Evolutionary conservation across 331 rosid species (phyloP).

Genomic region (Acacia concinna): DNA sequence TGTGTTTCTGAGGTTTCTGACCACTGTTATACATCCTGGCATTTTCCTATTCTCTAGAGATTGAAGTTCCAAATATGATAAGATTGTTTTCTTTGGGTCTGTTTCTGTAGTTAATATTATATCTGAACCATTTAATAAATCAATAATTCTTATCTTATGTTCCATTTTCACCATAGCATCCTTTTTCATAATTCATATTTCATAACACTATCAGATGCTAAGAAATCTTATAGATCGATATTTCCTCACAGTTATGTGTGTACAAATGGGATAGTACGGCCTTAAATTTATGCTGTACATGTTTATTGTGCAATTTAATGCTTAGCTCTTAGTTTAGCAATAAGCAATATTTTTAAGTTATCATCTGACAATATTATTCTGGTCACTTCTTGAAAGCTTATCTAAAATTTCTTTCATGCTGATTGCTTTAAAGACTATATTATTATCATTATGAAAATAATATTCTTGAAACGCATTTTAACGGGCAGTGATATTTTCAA

Average conservation of each 20-base stretch:
- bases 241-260: not conserved
- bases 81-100: not conserved
- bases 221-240: not conserved
- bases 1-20: not conserved
- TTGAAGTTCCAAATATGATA: not conserved
- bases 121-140: not conserved
- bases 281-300: not conserved
- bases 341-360: not conserved
- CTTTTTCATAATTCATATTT: too few species aligned
- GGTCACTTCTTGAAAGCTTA: not conserved
- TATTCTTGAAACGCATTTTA: not conserved
- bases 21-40: not conserved
- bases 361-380: not conserved
- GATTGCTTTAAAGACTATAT: not conserved
- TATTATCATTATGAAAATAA: not conserved
- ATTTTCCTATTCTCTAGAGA: not conserved
- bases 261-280: not conserved
- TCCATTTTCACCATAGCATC: not conserved
- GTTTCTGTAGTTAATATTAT: not conserved
- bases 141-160: constrained; percentile 3
- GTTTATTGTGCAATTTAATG: not conserved
- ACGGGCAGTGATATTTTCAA: not conserved
- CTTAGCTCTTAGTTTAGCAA: not conserved
- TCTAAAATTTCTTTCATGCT: not conserved
- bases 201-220: not conserved